Percentiles rank a stretch among this genome's conserved stretches.
These are phyloP conservation scores for Alternaria sp. DNA, from an alignment of 2,329 filamentous ascomycete genomes.

Conservation along the genomic window DNA sequence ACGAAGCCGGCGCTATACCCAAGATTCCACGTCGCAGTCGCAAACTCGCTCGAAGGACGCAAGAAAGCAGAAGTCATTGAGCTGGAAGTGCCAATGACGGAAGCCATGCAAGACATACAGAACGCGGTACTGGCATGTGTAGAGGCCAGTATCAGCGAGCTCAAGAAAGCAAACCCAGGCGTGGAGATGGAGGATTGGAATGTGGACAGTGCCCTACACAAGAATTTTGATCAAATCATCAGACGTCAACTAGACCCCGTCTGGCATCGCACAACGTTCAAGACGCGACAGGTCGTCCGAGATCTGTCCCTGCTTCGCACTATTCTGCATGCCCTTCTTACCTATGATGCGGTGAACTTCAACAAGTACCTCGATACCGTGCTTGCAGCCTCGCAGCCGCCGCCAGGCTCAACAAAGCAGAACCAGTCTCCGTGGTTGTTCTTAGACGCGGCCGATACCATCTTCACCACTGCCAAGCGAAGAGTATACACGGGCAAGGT, in stretches of 20 bases:
- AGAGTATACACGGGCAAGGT: slow-evolving; percentile 83
- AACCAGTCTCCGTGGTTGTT: slow-evolving; percentile 96
- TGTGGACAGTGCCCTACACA: slow-evolving; percentile 87
- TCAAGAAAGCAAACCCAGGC: slow-evolving; percentile 88
- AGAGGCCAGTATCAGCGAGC: slow-evolving; percentile 89
- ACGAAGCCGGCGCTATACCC: slow-evolving; percentile 90
- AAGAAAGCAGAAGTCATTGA: slow-evolving; percentile 97
- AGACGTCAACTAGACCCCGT: slow-evolving; percentile 91
- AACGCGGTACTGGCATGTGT: slow-evolving; percentile 95
- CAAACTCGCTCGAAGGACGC: slow-evolving; percentile 86
- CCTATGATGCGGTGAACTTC: slow-evolving; percentile 89
- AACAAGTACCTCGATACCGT: slow-evolving; percentile 94
- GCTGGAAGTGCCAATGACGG: slow-evolving; percentile 93
- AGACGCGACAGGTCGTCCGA: slow-evolving; percentile 91
- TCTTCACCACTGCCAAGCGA: slow-evolving; percentile 88
- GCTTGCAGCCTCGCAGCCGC: slow-evolving; percentile 85
- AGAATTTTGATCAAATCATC: slow-evolving; percentile 89
- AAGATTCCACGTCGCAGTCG: slow-evolving; percentile 89
- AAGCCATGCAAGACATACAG: slow-evolving; percentile 91
- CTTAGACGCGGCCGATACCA: slow-evolving; percentile 89
- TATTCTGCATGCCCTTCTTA: slow-evolving; percentile 80
- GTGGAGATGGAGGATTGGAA: slow-evolving; percentile 98
- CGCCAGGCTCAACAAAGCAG: slow-evolving; percentile 83
- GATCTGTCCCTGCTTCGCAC: slow-evolving; percentile 83
- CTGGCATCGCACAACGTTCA: slow-evolving; percentile 95